Percentiles rank a stretch among this genome's conserved stretches.
These are phyloP conservation scores for Podospora australis DNA, from an alignment of 495 filamentous ascomycete species.

Conservation along the genomic window DNA sequence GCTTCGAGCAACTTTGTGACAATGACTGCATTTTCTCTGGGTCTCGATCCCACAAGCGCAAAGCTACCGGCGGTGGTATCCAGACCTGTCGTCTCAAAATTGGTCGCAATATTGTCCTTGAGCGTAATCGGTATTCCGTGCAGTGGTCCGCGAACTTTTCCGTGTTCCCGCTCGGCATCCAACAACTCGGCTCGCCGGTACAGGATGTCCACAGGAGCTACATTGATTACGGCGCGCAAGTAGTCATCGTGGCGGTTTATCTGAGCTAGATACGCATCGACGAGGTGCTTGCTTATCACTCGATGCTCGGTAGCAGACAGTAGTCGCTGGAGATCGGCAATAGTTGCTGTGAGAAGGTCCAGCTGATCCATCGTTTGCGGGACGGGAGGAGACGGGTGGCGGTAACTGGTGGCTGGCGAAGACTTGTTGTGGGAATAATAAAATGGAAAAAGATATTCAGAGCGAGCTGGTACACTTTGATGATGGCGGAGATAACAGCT, in stretches of 20 bases:
- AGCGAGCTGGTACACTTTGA: no score
- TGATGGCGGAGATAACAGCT: no score
- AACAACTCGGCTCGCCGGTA: slow-evolving; percentile 38
- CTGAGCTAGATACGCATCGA: slow-evolving; percentile 41
- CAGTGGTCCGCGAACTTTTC: slow-evolving; percentile 49
- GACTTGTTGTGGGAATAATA: no score
- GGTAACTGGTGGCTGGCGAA: no score
- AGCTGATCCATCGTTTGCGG: no score
- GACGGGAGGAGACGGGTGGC: no score
- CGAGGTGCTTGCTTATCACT: slow-evolving; percentile 38
- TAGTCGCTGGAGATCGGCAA: slow-evolving; percentile 29
- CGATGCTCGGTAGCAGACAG: slow-evolving; percentile 21
- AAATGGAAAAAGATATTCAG: no score
- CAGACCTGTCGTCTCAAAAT: slow-evolving; percentile 30
- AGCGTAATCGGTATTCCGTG: slow-evolving; percentile 34
- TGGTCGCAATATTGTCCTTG: slow-evolving; percentile 34
- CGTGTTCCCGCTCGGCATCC: slow-evolving; percentile 50
- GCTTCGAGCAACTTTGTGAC: slow-evolving; percentile 29
- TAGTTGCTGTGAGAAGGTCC: slow-evolving; percentile 34
- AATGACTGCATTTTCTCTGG: slow-evolving; percentile 9
- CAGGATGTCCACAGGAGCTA: slow-evolving; percentile 48
- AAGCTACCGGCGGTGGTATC: slow-evolving; percentile 35
- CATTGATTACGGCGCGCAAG: slow-evolving; percentile 47
- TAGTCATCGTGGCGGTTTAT: slow-evolving; percentile 41
- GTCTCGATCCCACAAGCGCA: slow-evolving; percentile 12